phyloP scores from a whole-genome alignment of 257 asterid genomes.

The Mentha longifolia region DNA sequence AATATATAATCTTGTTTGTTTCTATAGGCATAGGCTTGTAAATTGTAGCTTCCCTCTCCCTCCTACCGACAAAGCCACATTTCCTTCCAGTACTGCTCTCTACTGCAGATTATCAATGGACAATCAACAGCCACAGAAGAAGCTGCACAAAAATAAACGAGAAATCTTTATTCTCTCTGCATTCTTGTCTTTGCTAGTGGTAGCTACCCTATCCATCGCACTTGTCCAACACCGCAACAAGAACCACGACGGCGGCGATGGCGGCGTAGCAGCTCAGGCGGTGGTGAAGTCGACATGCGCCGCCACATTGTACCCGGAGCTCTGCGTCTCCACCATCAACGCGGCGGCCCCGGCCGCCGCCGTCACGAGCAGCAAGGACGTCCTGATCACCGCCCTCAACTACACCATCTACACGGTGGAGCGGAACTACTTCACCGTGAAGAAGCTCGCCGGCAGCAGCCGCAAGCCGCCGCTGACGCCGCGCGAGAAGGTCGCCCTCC shows the following conservation, averaged over 20 bases:
- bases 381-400: conserved; percentile 56
- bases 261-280: conserved; percentile 26
- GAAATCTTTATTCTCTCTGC: conserved; percentile 27
- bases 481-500: conserved; percentile 60
- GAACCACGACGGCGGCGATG: neutral
- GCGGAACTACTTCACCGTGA: conserved; percentile 54
- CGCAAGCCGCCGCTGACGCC: conserved; percentile 37
- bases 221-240: conserved; percentile 17
- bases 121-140: neutral
- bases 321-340: conserved; percentile 61
- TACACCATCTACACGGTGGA: conserved; percentile 58
- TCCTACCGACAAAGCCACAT: neutral
- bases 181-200: conserved; percentile 8
- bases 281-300: conserved; percentile 68
- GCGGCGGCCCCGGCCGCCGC: conserved; percentile 24
- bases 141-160: neutral
- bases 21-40: neutral
- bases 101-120: conserved; percentile 20
- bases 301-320: conserved; percentile 62
- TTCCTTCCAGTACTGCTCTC: neutral
- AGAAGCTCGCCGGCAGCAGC: conserved; percentile 36
- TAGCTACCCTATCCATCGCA: conserved; percentile 3
- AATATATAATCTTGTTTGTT: too few species aligned
- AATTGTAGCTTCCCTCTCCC: neutral
- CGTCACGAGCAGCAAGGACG: conserved; percentile 51